A percentile compares a stretch with the other conserved stretches of the same genome.
Conservation (phyloP, 208 protist species). For the Leishmania tropica region DNA sequence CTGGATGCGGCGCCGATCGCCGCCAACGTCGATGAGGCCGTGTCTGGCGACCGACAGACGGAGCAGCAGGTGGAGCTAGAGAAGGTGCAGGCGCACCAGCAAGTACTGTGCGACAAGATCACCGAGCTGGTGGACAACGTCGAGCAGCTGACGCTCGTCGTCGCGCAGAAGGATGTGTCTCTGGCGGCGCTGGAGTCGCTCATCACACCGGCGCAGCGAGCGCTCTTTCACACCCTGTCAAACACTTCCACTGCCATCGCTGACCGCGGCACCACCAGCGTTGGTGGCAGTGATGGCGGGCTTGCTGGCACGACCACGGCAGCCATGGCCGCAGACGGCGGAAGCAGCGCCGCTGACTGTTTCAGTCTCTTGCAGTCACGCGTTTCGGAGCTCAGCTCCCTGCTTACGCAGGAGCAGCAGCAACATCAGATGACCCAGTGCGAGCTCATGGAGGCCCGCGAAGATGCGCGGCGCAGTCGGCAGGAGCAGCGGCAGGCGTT, state of each 20-base stretch:
- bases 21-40: constrained; percentile 6
- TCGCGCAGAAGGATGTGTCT: constrained; percentile 31
- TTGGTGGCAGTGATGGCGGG: not conserved
- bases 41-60: constrained; percentile 13
- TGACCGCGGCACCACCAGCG: not conserved
- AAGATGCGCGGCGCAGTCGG: constrained; percentile 30
- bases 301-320: not conserved
- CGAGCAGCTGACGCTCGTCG: constrained; percentile 31
- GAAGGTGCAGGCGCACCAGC: constrained; percentile 28
- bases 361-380: constrained; percentile 31
- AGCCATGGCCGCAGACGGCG: not conserved
- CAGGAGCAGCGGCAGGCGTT: constrained; percentile 32
- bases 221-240: constrained; percentile 33
- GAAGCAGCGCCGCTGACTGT: constrained; percentile 21
- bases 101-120: constrained; percentile 24
- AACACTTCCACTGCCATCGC: constrained; percentile 1
- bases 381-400: constrained; percentile 27
- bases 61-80: constrained; percentile 37
- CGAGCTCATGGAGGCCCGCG: constrained; percentile 29
- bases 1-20: constrained; percentile 9
- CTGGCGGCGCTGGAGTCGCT: constrained; percentile 30
- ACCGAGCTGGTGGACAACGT: constrained; percentile 40
- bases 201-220: constrained; percentile 39
- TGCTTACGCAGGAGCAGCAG: constrained; percentile 31
- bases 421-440: constrained; percentile 30